Conservation (phyloP, 306 rosid genomes). For the Sicyos baderoa region DNA sequence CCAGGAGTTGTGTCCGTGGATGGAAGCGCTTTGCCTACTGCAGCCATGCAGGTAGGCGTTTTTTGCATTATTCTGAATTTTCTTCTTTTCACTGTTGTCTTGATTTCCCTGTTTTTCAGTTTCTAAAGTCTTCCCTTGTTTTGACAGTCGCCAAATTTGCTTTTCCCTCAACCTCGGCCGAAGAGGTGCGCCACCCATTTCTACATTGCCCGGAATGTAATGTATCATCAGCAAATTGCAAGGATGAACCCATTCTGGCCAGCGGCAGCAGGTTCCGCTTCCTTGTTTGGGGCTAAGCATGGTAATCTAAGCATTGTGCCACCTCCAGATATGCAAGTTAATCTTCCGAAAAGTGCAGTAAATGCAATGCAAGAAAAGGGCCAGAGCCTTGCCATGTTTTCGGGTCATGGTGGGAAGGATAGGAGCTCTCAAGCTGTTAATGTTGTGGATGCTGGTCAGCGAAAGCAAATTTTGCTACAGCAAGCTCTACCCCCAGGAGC, state of each 20-base stretch:
- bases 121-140: neutral
- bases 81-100: neutral
- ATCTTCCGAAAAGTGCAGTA: constrained; percentile 32
- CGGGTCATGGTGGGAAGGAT: constrained; percentile 65
- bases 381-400: constrained; percentile 45
- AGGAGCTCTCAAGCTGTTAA: constrained; percentile 49
- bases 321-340: constrained; percentile 57
- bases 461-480: constrained; percentile 75
- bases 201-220: constrained; percentile 78
- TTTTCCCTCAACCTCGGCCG: constrained; percentile 73
- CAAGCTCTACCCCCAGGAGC: constrained; percentile 80
- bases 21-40: constrained; percentile 63
- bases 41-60: constrained; percentile 52
- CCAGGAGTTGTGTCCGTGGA: constrained; percentile 91
- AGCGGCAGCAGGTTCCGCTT: constrained; percentile 71
- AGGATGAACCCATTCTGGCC: constrained; percentile 94
- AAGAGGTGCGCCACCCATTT: constrained; percentile 90
- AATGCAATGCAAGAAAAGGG: constrained; percentile 67
- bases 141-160: constrained; percentile 60
- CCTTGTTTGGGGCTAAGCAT: constrained; percentile 67
- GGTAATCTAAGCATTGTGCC: constrained; percentile 50
- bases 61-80: neutral
- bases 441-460: constrained; percentile 50
- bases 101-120: neutral
- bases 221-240: constrained; percentile 64